Conservation (phyloP, 495 filamentous ascomycete species). For the Annulohypoxylon moriforme region DNA sequence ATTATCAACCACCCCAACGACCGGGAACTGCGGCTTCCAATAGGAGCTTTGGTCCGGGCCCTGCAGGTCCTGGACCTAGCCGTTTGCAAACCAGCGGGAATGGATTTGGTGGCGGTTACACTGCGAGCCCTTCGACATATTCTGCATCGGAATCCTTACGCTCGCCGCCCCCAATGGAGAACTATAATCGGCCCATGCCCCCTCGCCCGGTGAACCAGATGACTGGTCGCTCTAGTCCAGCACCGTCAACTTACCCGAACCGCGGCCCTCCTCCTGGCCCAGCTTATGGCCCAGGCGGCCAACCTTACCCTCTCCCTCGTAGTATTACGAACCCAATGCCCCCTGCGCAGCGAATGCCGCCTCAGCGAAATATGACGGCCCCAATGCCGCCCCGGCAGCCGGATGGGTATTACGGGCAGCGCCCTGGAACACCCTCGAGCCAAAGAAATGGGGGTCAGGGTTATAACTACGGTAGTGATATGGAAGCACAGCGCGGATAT, state of each 20-base stretch:
- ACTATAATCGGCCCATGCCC: constrained; percentile 44
- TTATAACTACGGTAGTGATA: constrained; percentile 51
- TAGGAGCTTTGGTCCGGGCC: constrained; percentile 60
- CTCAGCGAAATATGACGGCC: constrained; percentile 63
- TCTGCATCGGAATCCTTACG: constrained; percentile 43
- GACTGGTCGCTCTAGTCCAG: constrained; percentile 54
- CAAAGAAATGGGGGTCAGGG: constrained; percentile 41
- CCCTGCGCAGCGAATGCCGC: constrained; percentile 50
- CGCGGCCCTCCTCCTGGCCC: constrained; percentile 40
- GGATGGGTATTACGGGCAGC: constrained; percentile 37
- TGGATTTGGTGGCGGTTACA: constrained; percentile 41
- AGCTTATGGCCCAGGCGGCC: constrained; percentile 9
- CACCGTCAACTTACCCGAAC: constrained; percentile 53
- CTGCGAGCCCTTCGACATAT: constrained; percentile 49
- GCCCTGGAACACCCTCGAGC: constrained; percentile 40
- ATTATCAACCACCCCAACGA: constrained; percentile 50
- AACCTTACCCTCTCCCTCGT: constrained; percentile 50
- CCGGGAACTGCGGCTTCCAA: constrained; percentile 50
- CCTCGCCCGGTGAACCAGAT: constrained; percentile 38
- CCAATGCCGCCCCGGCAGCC: constrained; percentile 53
- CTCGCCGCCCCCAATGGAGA: constrained; percentile 47
- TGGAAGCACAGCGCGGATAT: constrained; percentile 49
- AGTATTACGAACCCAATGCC: constrained; percentile 55
- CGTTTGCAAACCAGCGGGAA: constrained; percentile 42
- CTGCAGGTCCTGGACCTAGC: constrained; percentile 44